Evolutionary conservation across 2,329 filamentous ascomycete species (phyloP).

Genomic region (Xylaria sp.): DNA sequence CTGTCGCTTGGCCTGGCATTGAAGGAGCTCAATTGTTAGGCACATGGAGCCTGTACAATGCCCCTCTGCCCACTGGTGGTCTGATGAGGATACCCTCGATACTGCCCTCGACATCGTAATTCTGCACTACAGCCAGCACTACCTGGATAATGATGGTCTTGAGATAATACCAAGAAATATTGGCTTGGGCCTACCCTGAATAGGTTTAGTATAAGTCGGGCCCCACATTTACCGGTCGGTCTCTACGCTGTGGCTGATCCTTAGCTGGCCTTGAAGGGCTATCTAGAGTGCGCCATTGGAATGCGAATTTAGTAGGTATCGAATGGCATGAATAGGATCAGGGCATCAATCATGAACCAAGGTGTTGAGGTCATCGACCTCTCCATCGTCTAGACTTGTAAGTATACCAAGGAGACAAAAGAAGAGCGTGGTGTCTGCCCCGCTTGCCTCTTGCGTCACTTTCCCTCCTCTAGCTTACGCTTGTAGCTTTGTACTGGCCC

Average conservation of each 20-base stretch:
- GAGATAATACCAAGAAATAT: not conserved
- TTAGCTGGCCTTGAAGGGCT: too few relatives aligned
- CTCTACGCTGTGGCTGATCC: not conserved
- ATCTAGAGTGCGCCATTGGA: not conserved
- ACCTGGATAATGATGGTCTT: not conserved
- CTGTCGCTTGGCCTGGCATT: conserved; percentile 1
- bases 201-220: conserved; percentile 21
- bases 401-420: not conserved
- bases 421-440: not conserved
- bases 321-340: conserved; percentile 6
- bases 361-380: conserved; percentile 31
- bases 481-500: not conserved
- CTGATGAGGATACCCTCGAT: conserved; percentile 16
- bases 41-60: too few relatives aligned
- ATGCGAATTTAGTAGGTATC: conserved; percentile 14
- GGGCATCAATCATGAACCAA: not conserved
- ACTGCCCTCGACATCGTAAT: not conserved
- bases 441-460: not conserved
- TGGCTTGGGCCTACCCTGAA: conserved; percentile 25
- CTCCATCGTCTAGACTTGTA: not conserved
- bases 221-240: conserved; percentile 1
- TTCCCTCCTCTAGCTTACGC: not conserved
- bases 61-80: conserved; percentile 7
- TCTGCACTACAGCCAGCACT: not conserved
- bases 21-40: too few relatives aligned